These are phyloP conservation scores for Oryza punctata DNA, from an alignment of 176 grass and related monocot species.

Conservation along the genomic window DNA sequence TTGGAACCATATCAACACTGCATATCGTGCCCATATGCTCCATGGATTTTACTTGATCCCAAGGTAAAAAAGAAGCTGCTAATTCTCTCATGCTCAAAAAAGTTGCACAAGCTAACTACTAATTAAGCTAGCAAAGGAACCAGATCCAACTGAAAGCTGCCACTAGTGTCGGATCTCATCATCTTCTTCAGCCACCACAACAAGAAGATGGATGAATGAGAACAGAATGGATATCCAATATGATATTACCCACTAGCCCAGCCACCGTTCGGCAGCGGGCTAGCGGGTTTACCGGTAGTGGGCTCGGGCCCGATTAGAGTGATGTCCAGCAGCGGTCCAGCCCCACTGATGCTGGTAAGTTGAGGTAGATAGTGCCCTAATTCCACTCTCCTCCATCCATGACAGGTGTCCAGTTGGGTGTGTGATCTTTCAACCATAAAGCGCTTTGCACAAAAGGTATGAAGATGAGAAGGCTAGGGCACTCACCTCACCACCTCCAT, in stretches of 20 bases:
- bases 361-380: not conserved
- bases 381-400: not conserved
- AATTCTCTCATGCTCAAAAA: not conserved
- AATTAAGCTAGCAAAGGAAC: not conserved
- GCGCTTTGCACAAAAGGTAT: slow-evolving; percentile 35
- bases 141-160: slow-evolving; percentile 42
- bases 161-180: not conserved
- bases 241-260: not conserved
- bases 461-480: slow-evolving; percentile 1
- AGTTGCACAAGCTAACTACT: not conserved
- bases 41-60: slow-evolving; percentile 1
- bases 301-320: not conserved
- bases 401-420: slow-evolving; percentile 29
- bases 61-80: not conserved
- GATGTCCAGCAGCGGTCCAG: not conserved
- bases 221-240: not conserved
- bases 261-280: not conserved
- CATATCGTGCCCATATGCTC: not conserved
- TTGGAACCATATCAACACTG: slow-evolving; percentile 31
- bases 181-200: not conserved
- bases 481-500: slow-evolving; percentile 34
- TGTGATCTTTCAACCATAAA: slow-evolving; percentile 40
- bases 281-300: not conserved
- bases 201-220: not conserved
- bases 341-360: not conserved